Conservation (phyloP, 1,139 yeast genomes). For the Scheffersomyces titani region DNA sequence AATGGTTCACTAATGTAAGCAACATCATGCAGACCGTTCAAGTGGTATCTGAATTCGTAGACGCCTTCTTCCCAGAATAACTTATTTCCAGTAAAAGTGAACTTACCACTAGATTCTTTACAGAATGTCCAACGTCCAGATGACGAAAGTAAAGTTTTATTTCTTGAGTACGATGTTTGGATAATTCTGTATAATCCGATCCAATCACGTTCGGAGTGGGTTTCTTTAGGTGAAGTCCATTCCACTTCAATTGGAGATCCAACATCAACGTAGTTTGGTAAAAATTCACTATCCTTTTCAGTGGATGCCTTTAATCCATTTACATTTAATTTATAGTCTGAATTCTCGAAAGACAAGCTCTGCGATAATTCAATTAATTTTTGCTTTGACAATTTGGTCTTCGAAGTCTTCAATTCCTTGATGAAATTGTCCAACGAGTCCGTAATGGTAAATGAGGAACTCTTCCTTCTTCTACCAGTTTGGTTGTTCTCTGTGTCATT, state of each 20-base stretch:
- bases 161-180: conserved; percentile 61
- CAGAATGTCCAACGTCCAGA: conserved; percentile 71
- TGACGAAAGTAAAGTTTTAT: conserved; percentile 63
- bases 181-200: conserved; percentile 71
- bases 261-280: conserved; percentile 29
- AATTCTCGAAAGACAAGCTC: conserved; percentile 39
- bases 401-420: conserved; percentile 37
- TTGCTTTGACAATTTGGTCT: conserved; percentile 36
- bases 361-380: conserved; percentile 44
- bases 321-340: conserved; percentile 33
- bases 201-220: conserved; percentile 62
- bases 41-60: conserved; percentile 77
- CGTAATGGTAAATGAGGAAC: conserved; percentile 26
- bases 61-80: conserved; percentile 72
- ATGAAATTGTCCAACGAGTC: conserved; percentile 45
- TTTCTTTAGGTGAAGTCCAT: conserved; percentile 57
- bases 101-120: conserved; percentile 46
- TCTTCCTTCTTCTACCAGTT: conserved; percentile 17
- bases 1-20: conserved; percentile 70
- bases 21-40: conserved; percentile 70
- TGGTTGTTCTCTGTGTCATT: conserved; percentile 13
- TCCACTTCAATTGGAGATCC: conserved; percentile 58
- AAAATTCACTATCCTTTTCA: conserved; percentile 6
- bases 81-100: conserved; percentile 50
- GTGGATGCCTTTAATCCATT: conserved; percentile 18